Evolutionary conservation across 176 grass and related monocot genomes (phyloP), one percentile per base, ranked within the genome.

Genomic region (Zoysia japonica): DNA sequence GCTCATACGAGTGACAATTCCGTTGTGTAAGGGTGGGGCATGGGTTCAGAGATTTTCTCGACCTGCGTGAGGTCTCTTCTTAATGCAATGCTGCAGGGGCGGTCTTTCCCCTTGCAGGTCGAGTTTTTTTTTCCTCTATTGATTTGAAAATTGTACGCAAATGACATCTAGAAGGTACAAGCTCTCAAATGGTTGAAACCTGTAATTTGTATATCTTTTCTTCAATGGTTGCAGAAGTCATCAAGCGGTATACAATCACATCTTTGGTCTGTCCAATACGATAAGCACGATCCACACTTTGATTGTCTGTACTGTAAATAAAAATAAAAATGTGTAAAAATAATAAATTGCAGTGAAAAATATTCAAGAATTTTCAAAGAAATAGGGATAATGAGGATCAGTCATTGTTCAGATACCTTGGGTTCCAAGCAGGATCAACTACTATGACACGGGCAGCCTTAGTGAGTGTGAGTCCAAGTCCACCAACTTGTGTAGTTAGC

Each of bases 141-240:
- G 28, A 28, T 28, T 28, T 28, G 28, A 28, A 9, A 62, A 78
- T 61, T 68, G 67, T 45, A 47, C 11, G 44, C 4, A 7, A 20
- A 78, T 67, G 19, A 37, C 3, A 37, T 8, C n/a, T 20, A 71
- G 9, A 41, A 80, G 61, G 42, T 37, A 72, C 61, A 71, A 75
- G 15, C 55, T 20, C 5, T 71, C 19, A 0, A 67, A 47, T 20
- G 79, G 59, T 56, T 39, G n/a, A 11, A 77, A 94, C 95, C 95
- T 98, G 95, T 73, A 76, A 87, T 80, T 98, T 94, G 84, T 98
- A 98, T 72, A 98, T 98, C 67, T 94, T 92, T 80, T 98, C 95
- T 87, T 98, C 95, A 71, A 98, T 85, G 14, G 95, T 98, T 74
- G 75, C 86, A 70, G 85, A 94, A 39, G 95, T 98, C 90, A 98